A percentile compares a stretch with the other conserved stretches of the same genome.
Conservation (phyloP, 1,284 basidiomycete species). For the Chalciporus piperatoides region DNA sequence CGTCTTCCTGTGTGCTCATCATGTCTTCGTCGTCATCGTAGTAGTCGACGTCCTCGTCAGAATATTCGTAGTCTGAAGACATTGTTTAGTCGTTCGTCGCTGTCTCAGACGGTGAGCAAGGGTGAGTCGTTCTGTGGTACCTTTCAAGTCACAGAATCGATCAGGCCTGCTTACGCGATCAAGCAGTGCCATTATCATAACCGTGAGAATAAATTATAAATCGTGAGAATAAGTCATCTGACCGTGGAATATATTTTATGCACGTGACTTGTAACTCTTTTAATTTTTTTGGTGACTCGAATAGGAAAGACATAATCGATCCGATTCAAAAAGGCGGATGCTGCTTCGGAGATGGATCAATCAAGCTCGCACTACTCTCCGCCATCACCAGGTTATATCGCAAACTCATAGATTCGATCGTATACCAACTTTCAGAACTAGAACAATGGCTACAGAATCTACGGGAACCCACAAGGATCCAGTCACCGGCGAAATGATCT, state of each 20-base stretch:
- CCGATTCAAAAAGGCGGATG: conserved; percentile 26
- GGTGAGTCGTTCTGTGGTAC: conserved; percentile 1
- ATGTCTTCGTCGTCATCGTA: conserved; percentile 69
- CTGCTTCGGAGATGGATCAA: conserved; percentile 24
- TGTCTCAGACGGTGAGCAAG: conserved; percentile 19
- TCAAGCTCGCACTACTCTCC: conserved; percentile 12
- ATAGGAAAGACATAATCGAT: conserved; percentile 30
- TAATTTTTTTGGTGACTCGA: conserved; percentile 21
- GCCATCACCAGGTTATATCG: conserved; percentile 4
- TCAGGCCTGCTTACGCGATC: conserved; percentile 31
- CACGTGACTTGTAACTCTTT: conserved; percentile 1
- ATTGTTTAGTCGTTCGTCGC: conserved; percentile 35
- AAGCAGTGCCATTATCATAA: conserved; percentile 11
- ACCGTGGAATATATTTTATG: conserved; percentile 9
- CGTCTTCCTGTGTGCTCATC: conserved; percentile 55
- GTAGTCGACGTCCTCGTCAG: conserved; percentile 63
- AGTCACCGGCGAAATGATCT: conserved; percentile 91
- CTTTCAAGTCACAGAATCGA: conserved; percentile 24
- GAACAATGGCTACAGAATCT: conserved; percentile 52
- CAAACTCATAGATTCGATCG: background rate
- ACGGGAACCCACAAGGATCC: conserved; percentile 74
- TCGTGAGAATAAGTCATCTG: background rate
- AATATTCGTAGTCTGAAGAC: conserved; percentile 73
- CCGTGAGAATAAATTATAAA: too few species aligned
- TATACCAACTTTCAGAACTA: conserved; percentile 10